Percentiles rank a stretch among this genome's conserved stretches.
These are phyloP conservation scores for Populus alba DNA, from an alignment of 345 rosid species.

Conservation along the genomic window DNA sequence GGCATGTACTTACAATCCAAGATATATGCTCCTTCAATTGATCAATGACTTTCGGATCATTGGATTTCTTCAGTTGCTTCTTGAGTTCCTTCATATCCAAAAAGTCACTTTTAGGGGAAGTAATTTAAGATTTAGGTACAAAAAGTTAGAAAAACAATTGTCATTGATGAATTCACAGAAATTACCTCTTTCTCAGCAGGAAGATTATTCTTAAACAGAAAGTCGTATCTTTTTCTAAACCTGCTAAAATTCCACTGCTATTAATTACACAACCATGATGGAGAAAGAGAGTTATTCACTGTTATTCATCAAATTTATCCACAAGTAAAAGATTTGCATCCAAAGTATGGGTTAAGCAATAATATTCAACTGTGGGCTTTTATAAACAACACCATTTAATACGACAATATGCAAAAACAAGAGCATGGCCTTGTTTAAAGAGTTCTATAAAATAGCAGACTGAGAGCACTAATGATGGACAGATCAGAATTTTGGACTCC, in stretches of 20 bases:
- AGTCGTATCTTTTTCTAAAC: slow-evolving; percentile 72
- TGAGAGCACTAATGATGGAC: no score
- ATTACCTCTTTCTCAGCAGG: slow-evolving; percentile 63
- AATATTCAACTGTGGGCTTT: neutral
- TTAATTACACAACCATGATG: neutral
- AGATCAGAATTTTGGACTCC: no score
- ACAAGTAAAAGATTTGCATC: neutral
- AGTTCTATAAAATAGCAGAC: no score
- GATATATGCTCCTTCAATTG: slow-evolving; percentile 30
- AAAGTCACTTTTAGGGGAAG: neutral
- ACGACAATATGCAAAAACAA: neutral
- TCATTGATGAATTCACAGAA: neutral
- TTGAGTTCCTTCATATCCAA: slow-evolving; percentile 35
- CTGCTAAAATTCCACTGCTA: slow-evolving; percentile 28
- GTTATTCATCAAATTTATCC: neutral
- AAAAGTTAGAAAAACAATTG: neutral
- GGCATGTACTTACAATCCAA: slow-evolving; percentile 47
- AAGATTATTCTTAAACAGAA: slow-evolving; percentile 61
- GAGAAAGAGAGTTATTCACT: neutral
- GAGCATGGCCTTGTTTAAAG: no score
- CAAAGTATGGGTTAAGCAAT: neutral
- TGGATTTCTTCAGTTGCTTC: slow-evolving; percentile 45
- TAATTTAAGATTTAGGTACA: neutral
- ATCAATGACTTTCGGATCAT: slow-evolving; percentile 32
- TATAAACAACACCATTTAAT: neutral